These are phyloP conservation scores for Plantago elongata DNA, from an alignment of 257 asterid genomes.

Conservation along the genomic window DNA sequence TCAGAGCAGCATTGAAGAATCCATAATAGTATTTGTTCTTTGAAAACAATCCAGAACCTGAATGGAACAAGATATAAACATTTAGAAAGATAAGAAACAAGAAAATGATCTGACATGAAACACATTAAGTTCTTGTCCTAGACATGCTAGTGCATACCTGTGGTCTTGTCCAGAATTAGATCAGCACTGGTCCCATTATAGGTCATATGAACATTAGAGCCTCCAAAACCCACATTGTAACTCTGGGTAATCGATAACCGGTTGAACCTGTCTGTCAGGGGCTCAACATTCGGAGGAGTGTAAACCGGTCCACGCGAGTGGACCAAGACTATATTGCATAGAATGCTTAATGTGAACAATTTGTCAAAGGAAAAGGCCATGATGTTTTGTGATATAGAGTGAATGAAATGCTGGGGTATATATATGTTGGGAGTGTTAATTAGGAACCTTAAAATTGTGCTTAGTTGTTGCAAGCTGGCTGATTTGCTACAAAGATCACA, in stretches of 20 bases:
- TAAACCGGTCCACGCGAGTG: slow-evolving; percentile 53
- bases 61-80: background rate
- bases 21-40: slow-evolving; percentile 68
- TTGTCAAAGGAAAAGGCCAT: slow-evolving; percentile 32
- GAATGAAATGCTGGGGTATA: slow-evolving; percentile 20
- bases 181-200: slow-evolving; percentile 58
- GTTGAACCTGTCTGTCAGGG: slow-evolving; percentile 39
- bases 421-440: slow-evolving; percentile 23
- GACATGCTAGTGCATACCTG: slow-evolving; percentile 39
- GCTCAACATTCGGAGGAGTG: slow-evolving; percentile 63
- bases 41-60: slow-evolving; percentile 74
- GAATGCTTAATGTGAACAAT: slow-evolving; percentile 15
- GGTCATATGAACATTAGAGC: slow-evolving; percentile 38
- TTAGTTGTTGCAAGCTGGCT: slow-evolving; percentile 85
- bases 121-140: background rate
- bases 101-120: slow-evolving; percentile 4
- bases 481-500: slow-evolving; percentile 28
- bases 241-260: slow-evolving; percentile 38
- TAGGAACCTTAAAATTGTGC: slow-evolving; percentile 30
- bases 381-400: slow-evolving; percentile 17
- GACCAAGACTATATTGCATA: slow-evolving; percentile 27
- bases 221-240: slow-evolving; percentile 53
- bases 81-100: background rate
- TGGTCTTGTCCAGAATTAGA: slow-evolving; percentile 53
- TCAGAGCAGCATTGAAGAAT: slow-evolving; percentile 72